Base-by-base conservation (phyloP, 2,329 filamentous ascomycete genomes). In the Fusarium brevicatenulatum region DNA sequence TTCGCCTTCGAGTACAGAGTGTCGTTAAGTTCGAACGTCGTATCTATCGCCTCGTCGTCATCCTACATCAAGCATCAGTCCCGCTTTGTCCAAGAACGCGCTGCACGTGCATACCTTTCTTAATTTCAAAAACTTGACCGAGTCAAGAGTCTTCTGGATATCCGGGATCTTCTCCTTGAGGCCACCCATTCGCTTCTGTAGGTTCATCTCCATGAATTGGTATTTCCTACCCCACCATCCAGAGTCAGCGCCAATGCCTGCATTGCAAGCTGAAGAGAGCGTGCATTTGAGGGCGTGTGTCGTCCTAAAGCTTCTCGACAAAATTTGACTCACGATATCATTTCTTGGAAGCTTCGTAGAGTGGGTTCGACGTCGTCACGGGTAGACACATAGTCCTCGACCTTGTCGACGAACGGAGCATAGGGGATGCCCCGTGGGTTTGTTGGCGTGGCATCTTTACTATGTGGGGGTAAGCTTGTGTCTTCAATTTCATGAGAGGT, bases 161-260 rank as follows among this genome's bases (percentile, higher is more conserved):
- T 99, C 96, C 1, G 96, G 96, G 75, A 99, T 95, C 86, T 98
- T 99, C 80, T 98, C 95, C 79, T 92, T 93, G 63, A 99, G 85
- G 5, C 95, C 95, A 8, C 88, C 87, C 59, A 93, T 92, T 53
- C 96, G 90, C 72, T 94, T 89, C 82, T 97, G 92, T 66, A 96
- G 93, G 83, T 97, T 98, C 81, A 92, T 87, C 85, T 98, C 95
- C 96, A 99, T 99, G 85, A 98, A 99, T 83, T 98, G 96, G 86
- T 99, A 99, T 88, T 99, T 99, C 77, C 95, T 97, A 80, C 81
- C 80, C 83, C 83, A 18, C 66, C 62, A 46, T 47, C 40, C 52
- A 50, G 50, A 53, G 72, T 77, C 67, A 78, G 70, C 56, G 58
- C 64, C 63, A 63, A 60, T 66, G 63, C 59, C 42, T 36, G 40